Evolutionary conservation across 805 yeast species (phyloP).

Genomic region (Teunomyces lycoperdinae): DNA sequence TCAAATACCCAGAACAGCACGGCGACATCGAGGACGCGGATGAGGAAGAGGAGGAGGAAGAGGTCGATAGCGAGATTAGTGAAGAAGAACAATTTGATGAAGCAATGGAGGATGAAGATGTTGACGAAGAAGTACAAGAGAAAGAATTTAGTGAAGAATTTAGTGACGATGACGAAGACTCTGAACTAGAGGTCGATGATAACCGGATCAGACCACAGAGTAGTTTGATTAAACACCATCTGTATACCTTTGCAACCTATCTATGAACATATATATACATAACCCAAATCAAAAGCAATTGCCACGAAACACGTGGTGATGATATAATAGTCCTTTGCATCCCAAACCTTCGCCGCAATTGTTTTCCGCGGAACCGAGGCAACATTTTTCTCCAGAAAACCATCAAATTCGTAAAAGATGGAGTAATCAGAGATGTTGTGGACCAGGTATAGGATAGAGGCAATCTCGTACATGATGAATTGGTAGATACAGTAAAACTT

Average conservation of each 20-base stretch:
- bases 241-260: neutral
- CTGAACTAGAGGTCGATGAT: too few species aligned
- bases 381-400: neutral
- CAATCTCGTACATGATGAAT: constrained; percentile 30
- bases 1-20: neutral
- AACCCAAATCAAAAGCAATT: neutral
- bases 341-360: neutral
- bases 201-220: too few species aligned
- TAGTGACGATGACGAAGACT: too few species aligned
- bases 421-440: constrained; percentile 9
- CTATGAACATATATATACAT: constrained; percentile 1
- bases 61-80: constrained; percentile 3
- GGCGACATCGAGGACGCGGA: neutral
- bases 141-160: too few species aligned
- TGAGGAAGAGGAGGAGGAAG: constrained; percentile 7
- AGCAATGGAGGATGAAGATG: neutral
- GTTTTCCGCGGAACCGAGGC: neutral
- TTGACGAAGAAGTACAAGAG: too few species aligned
- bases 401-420: neutral
- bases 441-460: constrained; percentile 12
- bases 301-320: neutral
- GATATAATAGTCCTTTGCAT: neutral
- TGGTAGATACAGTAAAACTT: constrained; percentile 35
- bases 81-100: constrained; percentile 7
- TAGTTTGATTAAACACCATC: constrained; percentile 5